These are phyloP conservation scores for Aspergillus thermomutatus DNA, from an alignment of 2,329 filamentous ascomycete species.

Conservation along the genomic window DNA sequence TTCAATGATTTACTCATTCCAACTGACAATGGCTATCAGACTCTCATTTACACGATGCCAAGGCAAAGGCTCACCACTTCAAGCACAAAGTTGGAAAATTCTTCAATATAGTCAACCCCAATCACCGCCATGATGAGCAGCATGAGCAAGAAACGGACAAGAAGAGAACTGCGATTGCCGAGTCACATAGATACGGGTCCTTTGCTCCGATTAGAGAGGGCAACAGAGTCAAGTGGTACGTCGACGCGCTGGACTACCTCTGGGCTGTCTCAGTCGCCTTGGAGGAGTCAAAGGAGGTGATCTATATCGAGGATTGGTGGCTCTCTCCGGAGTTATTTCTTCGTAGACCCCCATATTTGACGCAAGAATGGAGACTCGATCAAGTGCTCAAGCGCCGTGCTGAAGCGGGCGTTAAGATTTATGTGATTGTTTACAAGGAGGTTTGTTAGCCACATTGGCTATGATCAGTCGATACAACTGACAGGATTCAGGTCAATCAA, in stretches of 20 bases:
- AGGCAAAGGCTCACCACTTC: constrained; percentile 55
- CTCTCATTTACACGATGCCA: constrained; percentile 37
- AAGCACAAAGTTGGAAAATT: constrained; percentile 65
- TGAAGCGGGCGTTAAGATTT: constrained; percentile 92
- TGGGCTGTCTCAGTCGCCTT: constrained; percentile 88
- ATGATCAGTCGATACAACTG: not conserved
- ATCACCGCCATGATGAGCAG: constrained; percentile 90
- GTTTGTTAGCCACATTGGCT: constrained; percentile 26
- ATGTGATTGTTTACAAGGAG: constrained; percentile 88
- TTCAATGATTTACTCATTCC: not conserved
- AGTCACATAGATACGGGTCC: constrained; percentile 79
- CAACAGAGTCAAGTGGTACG: constrained; percentile 94
- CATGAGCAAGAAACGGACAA: constrained; percentile 81
- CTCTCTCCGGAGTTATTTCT: constrained; percentile 83
- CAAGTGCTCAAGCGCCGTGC: constrained; percentile 82
- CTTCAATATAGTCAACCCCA: constrained; percentile 70
- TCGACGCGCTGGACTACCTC: constrained; percentile 92
- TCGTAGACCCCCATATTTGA: constrained; percentile 74
- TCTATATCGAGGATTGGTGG: constrained; percentile 98
- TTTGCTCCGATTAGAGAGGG: constrained; percentile 84
- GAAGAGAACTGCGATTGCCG: constrained; percentile 69
- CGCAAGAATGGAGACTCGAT: constrained; percentile 85
- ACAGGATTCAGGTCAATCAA: constrained; percentile 53
- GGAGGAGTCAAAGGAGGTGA: constrained; percentile 85
- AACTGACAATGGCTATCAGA: constrained; percentile 20